phyloP scores from a whole-genome alignment of 257 asterid species.

The Nicotiana obtusifolia region DNA sequence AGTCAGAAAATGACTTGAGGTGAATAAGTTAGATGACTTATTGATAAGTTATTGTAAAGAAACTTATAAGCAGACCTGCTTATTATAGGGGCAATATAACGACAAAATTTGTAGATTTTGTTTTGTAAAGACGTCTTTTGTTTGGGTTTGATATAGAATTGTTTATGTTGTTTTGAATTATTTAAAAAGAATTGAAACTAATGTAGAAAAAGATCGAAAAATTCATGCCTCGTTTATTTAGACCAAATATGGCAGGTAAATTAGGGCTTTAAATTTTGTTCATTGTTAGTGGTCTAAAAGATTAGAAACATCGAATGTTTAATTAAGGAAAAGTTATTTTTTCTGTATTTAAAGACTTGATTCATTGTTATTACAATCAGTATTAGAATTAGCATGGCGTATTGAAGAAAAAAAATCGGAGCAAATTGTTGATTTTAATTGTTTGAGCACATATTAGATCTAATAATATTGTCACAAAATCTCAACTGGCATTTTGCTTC shows the following conservation, averaged over 20 bases:
- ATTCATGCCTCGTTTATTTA: neutral
- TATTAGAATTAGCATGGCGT: no score
- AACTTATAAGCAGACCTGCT: neutral
- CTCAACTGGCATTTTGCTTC: neutral
- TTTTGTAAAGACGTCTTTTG: neutral
- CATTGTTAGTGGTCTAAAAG: neutral
- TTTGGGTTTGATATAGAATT: neutral
- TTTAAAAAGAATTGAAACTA: neutral
- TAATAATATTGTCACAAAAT: no score
- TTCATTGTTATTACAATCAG: neutral
- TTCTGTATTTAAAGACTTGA: neutral
- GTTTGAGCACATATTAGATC: neutral
- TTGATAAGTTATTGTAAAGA: neutral
- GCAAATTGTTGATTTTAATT: no score
- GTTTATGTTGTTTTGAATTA: neutral
- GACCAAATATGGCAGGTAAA: neutral
- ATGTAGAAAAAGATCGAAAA: neutral
- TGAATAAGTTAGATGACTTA: neutral
- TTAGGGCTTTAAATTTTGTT: neutral
- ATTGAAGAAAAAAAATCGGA: no score
- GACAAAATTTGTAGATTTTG: neutral
- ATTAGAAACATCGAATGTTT: neutral
- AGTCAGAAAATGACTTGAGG: neutral
- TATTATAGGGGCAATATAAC: neutral
- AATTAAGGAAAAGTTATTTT: neutral